Conservation (phyloP, 139 green algal genomes). For the Spirogloea muscicola region DNA sequence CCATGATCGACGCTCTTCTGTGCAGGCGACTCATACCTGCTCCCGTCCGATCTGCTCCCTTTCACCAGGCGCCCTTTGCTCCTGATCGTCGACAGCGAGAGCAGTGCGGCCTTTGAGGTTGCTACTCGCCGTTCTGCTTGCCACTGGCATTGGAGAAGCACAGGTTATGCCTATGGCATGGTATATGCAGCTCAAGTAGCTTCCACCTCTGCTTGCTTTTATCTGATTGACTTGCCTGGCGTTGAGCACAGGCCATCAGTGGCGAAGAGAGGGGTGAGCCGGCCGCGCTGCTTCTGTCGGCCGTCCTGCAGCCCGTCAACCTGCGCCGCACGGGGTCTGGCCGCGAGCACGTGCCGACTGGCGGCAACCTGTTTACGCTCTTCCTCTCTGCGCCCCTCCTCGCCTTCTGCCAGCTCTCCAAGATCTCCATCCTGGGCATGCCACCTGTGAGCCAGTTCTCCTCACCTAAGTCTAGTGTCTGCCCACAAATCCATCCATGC, state of each 20-base stretch:
- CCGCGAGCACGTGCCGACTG: not conserved
- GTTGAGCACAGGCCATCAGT: constrained; percentile 8
- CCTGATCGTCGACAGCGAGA: constrained; percentile 62
- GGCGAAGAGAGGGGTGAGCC: constrained; percentile 20
- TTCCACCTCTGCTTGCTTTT: no score
- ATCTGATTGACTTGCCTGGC: no score
- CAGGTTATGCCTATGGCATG: no score
- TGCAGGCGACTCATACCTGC: constrained; percentile 35
- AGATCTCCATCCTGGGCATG: not conserved
- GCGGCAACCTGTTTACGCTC: constrained; percentile 32
- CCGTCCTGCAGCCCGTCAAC: constrained; percentile 3
- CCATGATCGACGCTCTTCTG: no score
- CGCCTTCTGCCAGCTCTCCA: constrained; percentile 24
- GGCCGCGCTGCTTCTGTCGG: constrained; percentile 16
- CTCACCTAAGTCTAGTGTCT: no score
- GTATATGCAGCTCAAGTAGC: no score
- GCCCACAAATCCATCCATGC: no score
- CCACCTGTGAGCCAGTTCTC: not conserved
- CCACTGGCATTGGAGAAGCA: no score
- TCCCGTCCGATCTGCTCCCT: constrained; percentile 57
- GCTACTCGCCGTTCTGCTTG: no score
- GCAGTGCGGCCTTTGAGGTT: constrained; percentile 31
- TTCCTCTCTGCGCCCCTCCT: constrained; percentile 32
- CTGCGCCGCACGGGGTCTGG: not conserved
- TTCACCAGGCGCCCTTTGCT: constrained; percentile 57